A percentile compares a stretch with the other conserved stretches of the same genome.
Conservation (phyloP, 1,284 basidiomycete species). For the Apiotrichum gracile region DNA sequence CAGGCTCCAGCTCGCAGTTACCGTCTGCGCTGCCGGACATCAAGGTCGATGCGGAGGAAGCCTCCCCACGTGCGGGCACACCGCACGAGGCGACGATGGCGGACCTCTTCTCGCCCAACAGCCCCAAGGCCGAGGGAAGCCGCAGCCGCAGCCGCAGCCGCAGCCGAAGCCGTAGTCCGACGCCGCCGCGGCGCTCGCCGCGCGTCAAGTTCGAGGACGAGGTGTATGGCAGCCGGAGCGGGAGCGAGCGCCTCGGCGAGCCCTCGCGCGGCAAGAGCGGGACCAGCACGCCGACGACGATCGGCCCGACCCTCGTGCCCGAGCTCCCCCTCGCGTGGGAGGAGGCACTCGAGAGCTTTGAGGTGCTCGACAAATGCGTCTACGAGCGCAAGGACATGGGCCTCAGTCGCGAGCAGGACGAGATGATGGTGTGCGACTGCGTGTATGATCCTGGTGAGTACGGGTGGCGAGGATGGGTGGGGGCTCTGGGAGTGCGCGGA, state of each 20-base stretch:
- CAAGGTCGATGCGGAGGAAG: background rate
- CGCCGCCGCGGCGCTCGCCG: background rate
- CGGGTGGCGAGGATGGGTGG: background rate
- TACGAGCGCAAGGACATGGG: constrained; percentile 87
- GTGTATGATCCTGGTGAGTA: constrained; percentile 70
- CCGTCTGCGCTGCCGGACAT: no score
- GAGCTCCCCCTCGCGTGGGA: constrained; percentile 69
- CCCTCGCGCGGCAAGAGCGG: background rate
- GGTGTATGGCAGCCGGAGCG: no score
- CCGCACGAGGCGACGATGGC: background rate
- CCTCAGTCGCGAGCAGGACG: constrained; percentile 74
- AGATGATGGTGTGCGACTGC: constrained; percentile 89
- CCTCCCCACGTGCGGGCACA: background rate
- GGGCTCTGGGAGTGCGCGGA: no score
- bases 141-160: background rate
- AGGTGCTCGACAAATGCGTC: constrained; percentile 67
- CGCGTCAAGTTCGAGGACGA: constrained; percentile 5
- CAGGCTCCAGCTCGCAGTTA: no score
- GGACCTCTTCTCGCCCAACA: constrained; percentile 2
- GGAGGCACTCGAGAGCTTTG: constrained; percentile 68
- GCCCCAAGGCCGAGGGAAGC: background rate
- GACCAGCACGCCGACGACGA: background rate
- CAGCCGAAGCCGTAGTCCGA: background rate
- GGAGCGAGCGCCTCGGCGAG: no score
- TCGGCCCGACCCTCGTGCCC: constrained; percentile 55